Evolutionary conservation across 2,329 filamentous ascomycete species (phyloP), one percentile per base, ranked within the genome.

Genomic region (Pyrenophora seminiperda): DNA sequence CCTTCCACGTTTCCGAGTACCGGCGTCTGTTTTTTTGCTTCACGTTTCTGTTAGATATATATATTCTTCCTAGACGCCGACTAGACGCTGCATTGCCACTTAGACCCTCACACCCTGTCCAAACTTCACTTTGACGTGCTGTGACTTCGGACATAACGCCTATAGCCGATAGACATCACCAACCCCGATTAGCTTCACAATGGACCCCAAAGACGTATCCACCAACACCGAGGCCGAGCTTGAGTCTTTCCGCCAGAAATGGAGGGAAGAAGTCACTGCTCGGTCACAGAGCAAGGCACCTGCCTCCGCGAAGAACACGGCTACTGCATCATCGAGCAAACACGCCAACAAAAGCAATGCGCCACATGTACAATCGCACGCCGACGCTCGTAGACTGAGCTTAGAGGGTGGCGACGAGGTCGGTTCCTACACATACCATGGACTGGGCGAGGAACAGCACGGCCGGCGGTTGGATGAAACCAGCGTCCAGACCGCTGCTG

Each of bases 181-280:
- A 53, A 57, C 41, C 42, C 48, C 15, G 47, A 29, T 48, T 30
- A 52, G 31, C 29, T 41, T 33, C 40, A 54, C 50, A 48, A 59
- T 64, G 58, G 52, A 60, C 42, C 52, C 55, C 18, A 48, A 58
- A 18, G 46, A 58, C 50, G 37, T 58, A 20, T 50, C 55, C 41
- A 67, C 63, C 57, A 64, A 56, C 54, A 75, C 76, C 39, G 77
- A 79, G 61, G 75, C 86, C 41, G 91, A 96, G 73, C 83, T 97
- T 53, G 90, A 96, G 73, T 86, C 83, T 37, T 97, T 97, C 75
- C 87, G 93, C 59, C 83, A 84, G 66, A 82, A 91, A 79, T 97
- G 92, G 92, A 84, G 85, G 51, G 87, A 90, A 61, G 92, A 97
- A 70, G 88, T 96, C 5, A 76, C 77, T 13, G 78, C 79, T 37